A percentile compares a stretch with the other conserved stretches of the same genome.
Conservation (phyloP, 2,329 filamentous ascomycete species). For the Triangularia verruculosa region DNA sequence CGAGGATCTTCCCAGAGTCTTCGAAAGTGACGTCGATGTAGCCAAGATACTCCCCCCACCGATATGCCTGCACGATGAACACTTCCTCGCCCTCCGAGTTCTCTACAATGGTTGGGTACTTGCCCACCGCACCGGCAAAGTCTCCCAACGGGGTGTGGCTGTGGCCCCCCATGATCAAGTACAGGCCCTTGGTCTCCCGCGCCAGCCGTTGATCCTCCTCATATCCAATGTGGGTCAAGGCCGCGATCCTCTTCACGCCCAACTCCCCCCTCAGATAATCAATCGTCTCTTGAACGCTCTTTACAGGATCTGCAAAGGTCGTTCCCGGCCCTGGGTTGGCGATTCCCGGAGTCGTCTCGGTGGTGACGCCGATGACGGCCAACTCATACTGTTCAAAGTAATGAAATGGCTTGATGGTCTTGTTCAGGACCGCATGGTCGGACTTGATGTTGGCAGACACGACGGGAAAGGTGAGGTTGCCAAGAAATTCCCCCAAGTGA, state of each 20-base stretch:
- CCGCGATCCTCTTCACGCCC: conserved; percentile 62
- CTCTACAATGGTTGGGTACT: conserved; percentile 61
- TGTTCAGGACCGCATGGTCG: conserved; percentile 56
- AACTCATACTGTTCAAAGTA: conserved; percentile 60
- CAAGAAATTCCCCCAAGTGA: conserved; percentile 57
- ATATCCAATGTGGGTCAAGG: conserved; percentile 66
- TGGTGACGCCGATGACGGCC: conserved; percentile 64
- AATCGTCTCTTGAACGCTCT: conserved; percentile 58
- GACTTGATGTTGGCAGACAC: conserved; percentile 62
- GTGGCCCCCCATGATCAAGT: conserved; percentile 66
- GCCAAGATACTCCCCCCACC: conserved; percentile 67
- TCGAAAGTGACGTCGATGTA: conserved; percentile 67
- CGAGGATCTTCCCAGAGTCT: conserved; percentile 55
- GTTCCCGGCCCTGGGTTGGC: conserved; percentile 58
- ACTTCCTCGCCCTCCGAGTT: conserved; percentile 64
- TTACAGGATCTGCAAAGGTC: conserved; percentile 55
- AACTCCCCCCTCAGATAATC: conserved; percentile 60
- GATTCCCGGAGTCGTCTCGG: conserved; percentile 56
- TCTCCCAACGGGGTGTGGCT: conserved; percentile 59
- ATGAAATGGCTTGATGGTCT: conserved; percentile 63
- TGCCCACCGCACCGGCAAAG: conserved; percentile 55
- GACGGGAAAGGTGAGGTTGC: conserved; percentile 63
- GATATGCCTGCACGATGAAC: conserved; percentile 65
- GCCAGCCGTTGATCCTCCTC: conserved; percentile 61
- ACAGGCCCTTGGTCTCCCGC: conserved; percentile 57